phyloP scores from a whole-genome alignment of 108 stramenopile genomes.

The Tribonema minus region DNA sequence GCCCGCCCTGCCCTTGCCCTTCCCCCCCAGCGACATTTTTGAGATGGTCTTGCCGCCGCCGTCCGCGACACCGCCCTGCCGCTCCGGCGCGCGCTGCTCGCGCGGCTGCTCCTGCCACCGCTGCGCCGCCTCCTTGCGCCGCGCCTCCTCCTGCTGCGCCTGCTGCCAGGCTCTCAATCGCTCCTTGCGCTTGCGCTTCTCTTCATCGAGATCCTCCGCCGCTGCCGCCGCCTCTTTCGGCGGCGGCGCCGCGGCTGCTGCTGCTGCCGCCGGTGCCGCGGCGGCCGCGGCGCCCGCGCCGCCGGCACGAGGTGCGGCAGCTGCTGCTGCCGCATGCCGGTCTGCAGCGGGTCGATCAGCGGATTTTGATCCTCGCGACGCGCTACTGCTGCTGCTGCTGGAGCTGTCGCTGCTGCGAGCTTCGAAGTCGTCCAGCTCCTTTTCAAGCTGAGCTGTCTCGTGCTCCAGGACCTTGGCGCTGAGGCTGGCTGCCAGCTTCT shows the following conservation, averaged over 20 bases:
- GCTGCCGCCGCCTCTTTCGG: neutral
- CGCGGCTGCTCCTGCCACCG: neutral
- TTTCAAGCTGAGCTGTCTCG: no score
- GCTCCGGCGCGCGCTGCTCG: neutral
- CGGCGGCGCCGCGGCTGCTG: neutral
- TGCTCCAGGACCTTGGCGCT: no score
- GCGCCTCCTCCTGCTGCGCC: neutral
- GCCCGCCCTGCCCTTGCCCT: neutral
- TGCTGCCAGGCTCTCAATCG: neutral
- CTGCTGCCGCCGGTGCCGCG: no score
- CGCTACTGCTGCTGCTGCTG: no score
- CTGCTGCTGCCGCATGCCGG: no score
- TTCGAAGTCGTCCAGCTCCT: no score
- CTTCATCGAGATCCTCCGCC: neutral
- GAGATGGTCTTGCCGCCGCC: neutral
- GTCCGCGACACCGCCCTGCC: neutral
- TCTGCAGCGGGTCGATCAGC: no score
- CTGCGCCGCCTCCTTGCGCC: slow-evolving; percentile 9
- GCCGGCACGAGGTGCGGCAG: no score
- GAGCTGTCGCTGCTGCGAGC: no score
- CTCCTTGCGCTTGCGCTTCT: slow-evolving; percentile 2
- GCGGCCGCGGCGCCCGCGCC: no score
- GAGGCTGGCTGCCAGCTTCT: no score
- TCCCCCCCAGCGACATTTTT: neutral
- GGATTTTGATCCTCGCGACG: no score